These are phyloP conservation scores for Calophaca sinica DNA, from an alignment of 306 rosid species.

Conservation along the genomic window DNA sequence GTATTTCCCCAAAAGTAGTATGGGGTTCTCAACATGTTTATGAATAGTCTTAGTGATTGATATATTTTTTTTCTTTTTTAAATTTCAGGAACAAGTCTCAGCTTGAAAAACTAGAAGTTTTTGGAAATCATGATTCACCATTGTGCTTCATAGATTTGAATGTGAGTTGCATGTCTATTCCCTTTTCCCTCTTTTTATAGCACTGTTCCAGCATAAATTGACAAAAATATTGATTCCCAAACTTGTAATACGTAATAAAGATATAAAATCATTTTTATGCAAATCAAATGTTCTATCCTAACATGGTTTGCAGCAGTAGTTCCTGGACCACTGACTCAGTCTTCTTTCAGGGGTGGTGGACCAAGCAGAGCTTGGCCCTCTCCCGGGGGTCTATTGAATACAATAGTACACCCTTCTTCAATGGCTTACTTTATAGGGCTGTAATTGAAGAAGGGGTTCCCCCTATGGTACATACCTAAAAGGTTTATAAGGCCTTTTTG, in stretches of 20 bases:
- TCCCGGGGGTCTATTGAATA: too few relatives aligned
- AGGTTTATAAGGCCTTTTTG: too few relatives aligned
- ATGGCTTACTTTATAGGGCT: too few relatives aligned
- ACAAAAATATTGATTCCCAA: constrained; percentile 21
- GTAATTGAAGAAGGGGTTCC: too few relatives aligned
- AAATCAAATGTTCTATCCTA: not conserved
- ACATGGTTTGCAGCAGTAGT: constrained; percentile 13
- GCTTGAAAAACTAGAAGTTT: constrained; percentile 66
- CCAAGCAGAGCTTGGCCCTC: too few relatives aligned
- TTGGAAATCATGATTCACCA: constrained; percentile 75
- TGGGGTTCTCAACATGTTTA: constrained; percentile 26
- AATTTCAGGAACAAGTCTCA: constrained; percentile 79
- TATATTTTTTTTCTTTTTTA: constrained; percentile 31
- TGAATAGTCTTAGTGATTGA: constrained; percentile 37
- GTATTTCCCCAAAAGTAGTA: not conserved
- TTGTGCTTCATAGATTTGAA: constrained; percentile 67
- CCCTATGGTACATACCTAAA: too few relatives aligned
- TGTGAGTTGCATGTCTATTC: constrained; percentile 66
- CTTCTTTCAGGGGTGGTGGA: too few relatives aligned
- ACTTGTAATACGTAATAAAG: constrained; percentile 15
- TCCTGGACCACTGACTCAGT: too few relatives aligned
- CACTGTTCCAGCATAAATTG: not conserved
- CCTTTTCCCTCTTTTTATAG: constrained; percentile 20
- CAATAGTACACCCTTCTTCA: too few relatives aligned
- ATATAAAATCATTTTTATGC: not conserved